Evolutionary conservation across 257 asterid genomes (phyloP).

Genomic region (Asclepias syriaca): DNA sequence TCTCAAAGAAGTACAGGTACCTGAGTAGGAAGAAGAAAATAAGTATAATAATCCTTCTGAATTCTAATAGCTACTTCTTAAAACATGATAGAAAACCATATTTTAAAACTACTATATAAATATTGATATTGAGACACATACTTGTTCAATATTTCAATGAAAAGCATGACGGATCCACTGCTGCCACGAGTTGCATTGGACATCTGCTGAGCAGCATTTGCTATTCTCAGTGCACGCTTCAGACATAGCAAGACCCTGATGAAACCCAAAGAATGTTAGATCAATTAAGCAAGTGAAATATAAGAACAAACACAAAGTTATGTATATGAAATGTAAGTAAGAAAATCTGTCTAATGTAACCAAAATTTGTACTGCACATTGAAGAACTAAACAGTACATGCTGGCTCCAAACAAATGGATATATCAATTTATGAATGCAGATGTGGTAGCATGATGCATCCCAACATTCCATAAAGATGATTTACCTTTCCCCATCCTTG

Average conservation of each 20-base stretch:
- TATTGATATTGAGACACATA: conserved; percentile 22
- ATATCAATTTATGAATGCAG: neutral
- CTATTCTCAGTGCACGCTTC: conserved; percentile 93
- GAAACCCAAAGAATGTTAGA: conserved; percentile 2
- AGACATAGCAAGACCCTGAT: conserved; percentile 90
- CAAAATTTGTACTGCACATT: neutral
- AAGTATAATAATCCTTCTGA: neutral
- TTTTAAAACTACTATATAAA: neutral
- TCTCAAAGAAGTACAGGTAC: conserved; percentile 97
- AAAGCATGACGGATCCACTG: conserved; percentile 72
- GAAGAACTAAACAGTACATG: neutral
- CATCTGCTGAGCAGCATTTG: conserved; percentile 97
- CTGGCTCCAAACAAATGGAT: neutral
- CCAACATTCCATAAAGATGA: neutral
- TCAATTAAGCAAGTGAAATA: neutral
- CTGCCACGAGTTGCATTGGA: conserved; percentile 85
- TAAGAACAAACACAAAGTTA: neutral
- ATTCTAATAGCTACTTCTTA: neutral
- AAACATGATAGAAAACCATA: neutral
- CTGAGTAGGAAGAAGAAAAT: conserved; percentile 28
- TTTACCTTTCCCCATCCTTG: conserved; percentile 96
- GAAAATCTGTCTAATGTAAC: neutral
- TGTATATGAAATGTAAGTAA: neutral
- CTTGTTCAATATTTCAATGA: conserved; percentile 95
- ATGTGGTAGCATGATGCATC: neutral